phyloP scores from a whole-genome alignment of 176 grass and related monocot species.

The Poa annua region DNA sequence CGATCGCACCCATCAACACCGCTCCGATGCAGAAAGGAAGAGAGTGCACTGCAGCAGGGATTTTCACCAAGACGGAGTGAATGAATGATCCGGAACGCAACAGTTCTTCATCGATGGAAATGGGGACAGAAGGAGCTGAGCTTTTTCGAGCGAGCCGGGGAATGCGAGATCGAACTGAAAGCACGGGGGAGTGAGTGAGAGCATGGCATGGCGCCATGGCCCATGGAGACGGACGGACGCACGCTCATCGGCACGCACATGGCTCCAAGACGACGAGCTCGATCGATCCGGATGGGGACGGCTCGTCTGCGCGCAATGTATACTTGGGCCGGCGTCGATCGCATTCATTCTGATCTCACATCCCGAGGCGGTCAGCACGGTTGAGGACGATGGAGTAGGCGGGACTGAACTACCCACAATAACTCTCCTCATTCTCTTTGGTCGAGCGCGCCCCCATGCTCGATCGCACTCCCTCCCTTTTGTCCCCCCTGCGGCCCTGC shows the following conservation, averaged over 20 bases:
- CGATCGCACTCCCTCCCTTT: slow-evolving; percentile 40
- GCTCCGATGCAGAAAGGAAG: not conserved
- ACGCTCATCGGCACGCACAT: not conserved
- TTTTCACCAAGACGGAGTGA: slow-evolving; percentile 21
- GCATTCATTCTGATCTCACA: slow-evolving; percentile 59
- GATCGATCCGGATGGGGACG: slow-evolving; percentile 36
- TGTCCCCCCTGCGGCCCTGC: slow-evolving; percentile 38
- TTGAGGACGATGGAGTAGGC: slow-evolving; percentile 10
- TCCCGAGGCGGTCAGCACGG: slow-evolving; percentile 24
- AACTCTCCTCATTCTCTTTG: slow-evolving; percentile 40
- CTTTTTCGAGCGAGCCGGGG: not conserved
- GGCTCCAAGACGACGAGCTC: not conserved
- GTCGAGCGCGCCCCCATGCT: not conserved
- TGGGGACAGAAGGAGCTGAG: not conserved
- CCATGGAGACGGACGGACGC: not conserved
- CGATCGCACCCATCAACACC: not conserved
- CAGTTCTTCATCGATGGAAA: not conserved
- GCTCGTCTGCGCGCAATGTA: slow-evolving; percentile 38
- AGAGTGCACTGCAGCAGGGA: slow-evolving; percentile 7
- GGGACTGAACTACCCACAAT: slow-evolving; percentile 39
- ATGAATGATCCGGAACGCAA: slow-evolving; percentile 5
- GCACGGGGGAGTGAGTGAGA: slow-evolving; percentile 9
- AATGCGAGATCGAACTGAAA: slow-evolving; percentile 35
- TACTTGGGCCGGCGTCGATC: not conserved
- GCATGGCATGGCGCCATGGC: not conserved